Base-by-base conservation (phyloP, 306 rosid genomes). In the Pueraria montana region DNA sequence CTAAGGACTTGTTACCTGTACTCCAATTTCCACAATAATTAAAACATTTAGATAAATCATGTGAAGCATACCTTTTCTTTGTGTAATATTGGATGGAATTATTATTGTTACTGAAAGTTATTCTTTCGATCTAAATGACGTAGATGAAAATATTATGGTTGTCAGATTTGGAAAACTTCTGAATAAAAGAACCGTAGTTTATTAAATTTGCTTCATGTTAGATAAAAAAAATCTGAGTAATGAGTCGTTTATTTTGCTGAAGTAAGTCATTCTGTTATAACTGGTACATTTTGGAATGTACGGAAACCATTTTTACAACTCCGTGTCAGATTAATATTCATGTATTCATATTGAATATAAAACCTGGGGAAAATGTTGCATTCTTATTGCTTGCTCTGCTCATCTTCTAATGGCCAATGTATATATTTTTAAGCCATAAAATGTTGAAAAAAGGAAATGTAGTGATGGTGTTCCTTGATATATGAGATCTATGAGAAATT, bases 111-210 rank as follows among this genome's bases (percentile, higher is more conserved):
- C 62, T 72, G 48, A 23, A 42, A n/a, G 24, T 80, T 74, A 20
- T 67, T 74, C 40, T 59, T 58, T 61, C 66, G 20, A 52, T 58
- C 64, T 59, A 72, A 55, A 59, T 74, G 38, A 23, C 23, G n/a
- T n/a, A 66, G 12, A 49, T 18, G 30, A 68, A 45, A 74, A 23
- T 26, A 73, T 77, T 52, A 16, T 77, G 26, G 73, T 77, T 71
- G 74, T 11, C 13, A 64, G 81, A 56, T 68, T 85, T 55, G 74
- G 71, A 13, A n/a, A 18, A 26, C 36, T 49, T 71, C 42, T 63
- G 63, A 55, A 67, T 50, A 23, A 3, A 17, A 45, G 34, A 45
- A 27, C 6, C 21, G 36, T 6, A 45, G 2, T 13, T 14, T 79
- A 10, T 24, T 59, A 32, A 24, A n/a, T 56, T 68, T 55, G 56